A percentile compares a stretch with the other conserved stretches of the same genome.
Conservation (phyloP, 768 basidiomycete genomes). For the Mycena albidolilacea region DNA sequence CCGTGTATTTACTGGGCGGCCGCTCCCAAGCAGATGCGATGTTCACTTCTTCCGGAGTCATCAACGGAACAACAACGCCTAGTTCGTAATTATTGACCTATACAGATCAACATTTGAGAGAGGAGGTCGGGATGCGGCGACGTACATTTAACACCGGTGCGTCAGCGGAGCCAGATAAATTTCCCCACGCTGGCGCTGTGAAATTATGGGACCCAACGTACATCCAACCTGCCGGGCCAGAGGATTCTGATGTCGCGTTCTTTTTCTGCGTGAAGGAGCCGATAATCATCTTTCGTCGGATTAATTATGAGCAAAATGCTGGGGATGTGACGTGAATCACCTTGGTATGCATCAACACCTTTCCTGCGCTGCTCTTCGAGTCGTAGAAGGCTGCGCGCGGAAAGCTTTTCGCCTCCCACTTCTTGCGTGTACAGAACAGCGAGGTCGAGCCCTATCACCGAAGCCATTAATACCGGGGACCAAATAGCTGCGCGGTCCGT, state of each 20-base stretch:
- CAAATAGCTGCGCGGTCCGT: neutral
- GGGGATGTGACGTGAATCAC: constrained; percentile 52
- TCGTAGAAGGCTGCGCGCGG: constrained; percentile 82
- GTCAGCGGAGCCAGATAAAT: constrained; percentile 77
- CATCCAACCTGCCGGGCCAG: constrained; percentile 75
- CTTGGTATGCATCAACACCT: constrained; percentile 94
- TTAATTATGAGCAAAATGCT: neutral
- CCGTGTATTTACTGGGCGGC: constrained; percentile 79
- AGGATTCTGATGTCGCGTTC: constrained; percentile 57
- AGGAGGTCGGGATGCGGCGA: constrained; percentile 20
- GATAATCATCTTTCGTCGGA: constrained; percentile 76
- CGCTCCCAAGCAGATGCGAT: constrained; percentile 81
- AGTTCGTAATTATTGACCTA: constrained; percentile 91
- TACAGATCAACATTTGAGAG: neutral
- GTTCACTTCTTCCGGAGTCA: constrained; percentile 68
- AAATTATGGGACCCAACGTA: constrained; percentile 95
- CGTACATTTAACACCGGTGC: constrained; percentile 83
- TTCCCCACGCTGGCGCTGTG: constrained; percentile 93
- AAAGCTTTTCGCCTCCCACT: constrained; percentile 81
- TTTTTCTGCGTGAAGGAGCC: constrained; percentile 57
- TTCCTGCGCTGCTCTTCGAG: constrained; percentile 85
- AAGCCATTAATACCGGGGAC: constrained; percentile 20
- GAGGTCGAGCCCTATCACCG: constrained; percentile 82
- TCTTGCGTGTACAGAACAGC: constrained; percentile 83
- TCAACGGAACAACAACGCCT: constrained; percentile 84